Evolutionary conservation across 345 rosid species (phyloP), one percentile per base, ranked within the genome.

Genomic region (Eucalyptus guilfoylei): DNA sequence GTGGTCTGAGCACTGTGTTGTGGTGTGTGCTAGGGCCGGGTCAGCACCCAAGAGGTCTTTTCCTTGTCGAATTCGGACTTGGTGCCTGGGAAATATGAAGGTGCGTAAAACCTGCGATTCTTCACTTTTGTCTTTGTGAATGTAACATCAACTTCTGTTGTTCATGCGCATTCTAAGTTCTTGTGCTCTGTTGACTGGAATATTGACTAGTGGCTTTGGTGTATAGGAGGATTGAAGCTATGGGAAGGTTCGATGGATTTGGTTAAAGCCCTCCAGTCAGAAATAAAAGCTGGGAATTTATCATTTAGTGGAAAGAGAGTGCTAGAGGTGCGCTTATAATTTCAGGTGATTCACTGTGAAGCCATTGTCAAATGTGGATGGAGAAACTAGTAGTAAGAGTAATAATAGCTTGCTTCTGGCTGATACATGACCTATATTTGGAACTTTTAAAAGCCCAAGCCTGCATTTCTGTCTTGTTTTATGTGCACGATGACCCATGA

Each of bases 241-340:
- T 97, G 99, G 99, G 99, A 98, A 93, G 98, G 99, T 85, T 98
- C 99, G 21, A 86, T 97, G 40, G 99, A 98, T 94, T 98, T 98
- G 87, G 95, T 97, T 54, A 95, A 93, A 92, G 94, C 98, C 90
- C 95, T 97, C 37, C 95, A 89, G 40, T 90, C 95, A 5, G 96
- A 96, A 88, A 90, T 95, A 85, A 93, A 93, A 85, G 90, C 90
- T 37, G 95, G 93, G 40, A 89, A 89, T 87, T 80, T 96, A 28
- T 94, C 96, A 14, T 94, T 98, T 86, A 48, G 89, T 15, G 95
- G 97, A 34, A 98, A 95, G 91, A 88, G 92, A 76, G 98, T 96
- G 62, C 92, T 97, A 91, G 99, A 98, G 99, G 99, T 98, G 92
- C 88, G 92, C 81, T 90, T 49, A 40, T 91, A 89, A 81, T 90